A percentile compares a stretch with the other conserved stretches of the same genome.
Evolutionary conservation across 441 rosid species (phyloP).

Genomic region (Populus tomentosa): DNA sequence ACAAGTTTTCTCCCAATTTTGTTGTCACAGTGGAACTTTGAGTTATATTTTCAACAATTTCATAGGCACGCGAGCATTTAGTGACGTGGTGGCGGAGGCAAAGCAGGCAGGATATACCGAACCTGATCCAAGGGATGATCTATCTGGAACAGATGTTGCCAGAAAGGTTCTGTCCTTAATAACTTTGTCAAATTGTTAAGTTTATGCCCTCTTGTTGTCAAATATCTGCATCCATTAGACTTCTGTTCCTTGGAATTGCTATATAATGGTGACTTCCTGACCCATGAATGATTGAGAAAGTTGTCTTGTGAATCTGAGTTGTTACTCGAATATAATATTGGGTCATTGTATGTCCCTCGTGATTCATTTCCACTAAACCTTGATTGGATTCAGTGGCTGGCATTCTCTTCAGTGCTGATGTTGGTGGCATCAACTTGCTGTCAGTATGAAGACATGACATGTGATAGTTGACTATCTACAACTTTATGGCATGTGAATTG

Average conservation of each 20-base stretch:
- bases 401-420: not conserved
- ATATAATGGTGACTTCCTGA: not conserved
- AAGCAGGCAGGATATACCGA: constrained; percentile 89
- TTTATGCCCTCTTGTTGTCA: not conserved
- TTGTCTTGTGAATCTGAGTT: not conserved
- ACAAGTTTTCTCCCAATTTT: not conserved
- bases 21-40: constrained; percentile 75
- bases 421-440: not conserved
- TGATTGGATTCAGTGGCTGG: not conserved
- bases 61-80: constrained; percentile 53
- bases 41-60: constrained; percentile 94
- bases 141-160: constrained; percentile 97
- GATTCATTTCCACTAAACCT: not conserved
- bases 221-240: not conserved
- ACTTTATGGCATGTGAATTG: constrained; percentile 3
- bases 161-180: constrained; percentile 57
- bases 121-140: constrained; percentile 99
- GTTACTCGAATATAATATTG: not conserved
- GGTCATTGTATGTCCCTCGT: not conserved
- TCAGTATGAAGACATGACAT: not conserved
- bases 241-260: not conserved
- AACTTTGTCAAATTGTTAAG: not conserved
- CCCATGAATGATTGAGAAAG: not conserved
- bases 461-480: not conserved
- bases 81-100: constrained; percentile 87